phyloP scores from a whole-genome alignment of 2,329 filamentous ascomycete species.

The Tolypocladium cylindrosporum region DNA sequence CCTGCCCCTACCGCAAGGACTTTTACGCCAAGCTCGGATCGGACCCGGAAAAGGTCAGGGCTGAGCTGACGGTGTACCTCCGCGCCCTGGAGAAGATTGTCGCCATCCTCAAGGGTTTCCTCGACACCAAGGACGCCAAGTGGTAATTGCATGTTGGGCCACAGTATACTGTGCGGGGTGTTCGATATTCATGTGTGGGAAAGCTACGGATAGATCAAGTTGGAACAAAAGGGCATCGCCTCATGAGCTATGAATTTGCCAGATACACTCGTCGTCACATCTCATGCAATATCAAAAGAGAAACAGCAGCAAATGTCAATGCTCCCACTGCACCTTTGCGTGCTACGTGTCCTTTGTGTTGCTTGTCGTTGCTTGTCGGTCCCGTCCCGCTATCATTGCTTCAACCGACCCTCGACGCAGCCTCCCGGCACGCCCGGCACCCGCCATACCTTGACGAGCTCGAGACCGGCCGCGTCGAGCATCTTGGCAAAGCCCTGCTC shows the following conservation, averaged over 20 bases:
- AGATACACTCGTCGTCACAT: not conserved
- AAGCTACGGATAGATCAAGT: not conserved
- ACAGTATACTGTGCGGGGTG: not conserved
- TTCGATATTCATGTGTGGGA: not conserved
- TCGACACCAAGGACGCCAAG: conserved; percentile 46
- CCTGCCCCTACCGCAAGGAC: conserved; percentile 84
- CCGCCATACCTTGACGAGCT: conserved; percentile 16
- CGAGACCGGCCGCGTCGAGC: conserved; percentile 17
- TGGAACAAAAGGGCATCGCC: not conserved
- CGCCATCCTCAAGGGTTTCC: conserved; percentile 57
- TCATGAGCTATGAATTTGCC: not conserved
- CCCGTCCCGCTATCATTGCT: not conserved
- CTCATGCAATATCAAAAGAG: not conserved
- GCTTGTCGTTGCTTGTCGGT: not conserved
- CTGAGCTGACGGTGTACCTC: conserved; percentile 62
- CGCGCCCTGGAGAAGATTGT: conserved; percentile 69
- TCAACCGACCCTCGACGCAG: conserved; percentile 14
- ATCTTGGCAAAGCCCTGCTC: conserved; percentile 17
- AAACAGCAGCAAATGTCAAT: not conserved
- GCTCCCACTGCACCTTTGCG: not conserved
- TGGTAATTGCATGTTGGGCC: conserved; percentile 30
- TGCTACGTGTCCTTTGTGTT: not conserved
- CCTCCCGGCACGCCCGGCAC: conserved; percentile 13
- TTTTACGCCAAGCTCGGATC: conserved; percentile 83
- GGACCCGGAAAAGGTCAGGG: conserved; percentile 50